These are phyloP conservation scores for Sporothrix sp. DNA, from an alignment of 2,329 filamentous ascomycete species.

Conservation along the genomic window DNA sequence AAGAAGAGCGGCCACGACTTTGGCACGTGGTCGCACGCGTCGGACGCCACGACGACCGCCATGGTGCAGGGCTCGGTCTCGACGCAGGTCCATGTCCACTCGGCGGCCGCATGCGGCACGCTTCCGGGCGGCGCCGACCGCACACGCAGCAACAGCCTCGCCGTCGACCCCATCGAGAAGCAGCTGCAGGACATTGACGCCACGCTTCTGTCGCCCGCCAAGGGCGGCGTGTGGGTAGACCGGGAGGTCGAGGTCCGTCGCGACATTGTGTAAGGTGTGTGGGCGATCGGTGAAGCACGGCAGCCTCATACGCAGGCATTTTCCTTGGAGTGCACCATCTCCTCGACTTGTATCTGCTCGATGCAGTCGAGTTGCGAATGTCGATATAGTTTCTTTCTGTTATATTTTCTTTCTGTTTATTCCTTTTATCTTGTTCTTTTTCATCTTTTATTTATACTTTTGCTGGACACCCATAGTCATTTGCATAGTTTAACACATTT, in stretches of 20 bases:
- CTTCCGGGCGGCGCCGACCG: not conserved
- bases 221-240: slow-evolving; percentile 17
- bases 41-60: slow-evolving; percentile 1
- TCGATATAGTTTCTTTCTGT: not conserved
- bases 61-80: slow-evolving; percentile 1
- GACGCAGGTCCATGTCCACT: slow-evolving; percentile 12
- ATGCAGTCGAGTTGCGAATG: too few species aligned
- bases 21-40: slow-evolving; percentile 7
- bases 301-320: too few species aligned
- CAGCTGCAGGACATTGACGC: slow-evolving; percentile 20
- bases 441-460: not conserved
- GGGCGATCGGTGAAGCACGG: not conserved
- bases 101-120: not conserved
- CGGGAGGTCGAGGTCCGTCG: slow-evolving; percentile 16
- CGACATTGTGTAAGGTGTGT: not conserved
- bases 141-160: slow-evolving; percentile 7
- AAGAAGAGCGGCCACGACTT: not conserved
- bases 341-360: not conserved
- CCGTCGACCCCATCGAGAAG: slow-evolving; percentile 16
- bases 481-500: not conserved
- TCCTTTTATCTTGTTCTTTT: not conserved
- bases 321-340: not conserved
- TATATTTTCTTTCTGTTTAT: not conserved
- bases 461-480: not conserved
- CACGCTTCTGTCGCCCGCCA: not conserved